Evolutionary conservation across 345 rosid genomes (phyloP).

Genomic region (Sisymbrium altissimum): DNA sequence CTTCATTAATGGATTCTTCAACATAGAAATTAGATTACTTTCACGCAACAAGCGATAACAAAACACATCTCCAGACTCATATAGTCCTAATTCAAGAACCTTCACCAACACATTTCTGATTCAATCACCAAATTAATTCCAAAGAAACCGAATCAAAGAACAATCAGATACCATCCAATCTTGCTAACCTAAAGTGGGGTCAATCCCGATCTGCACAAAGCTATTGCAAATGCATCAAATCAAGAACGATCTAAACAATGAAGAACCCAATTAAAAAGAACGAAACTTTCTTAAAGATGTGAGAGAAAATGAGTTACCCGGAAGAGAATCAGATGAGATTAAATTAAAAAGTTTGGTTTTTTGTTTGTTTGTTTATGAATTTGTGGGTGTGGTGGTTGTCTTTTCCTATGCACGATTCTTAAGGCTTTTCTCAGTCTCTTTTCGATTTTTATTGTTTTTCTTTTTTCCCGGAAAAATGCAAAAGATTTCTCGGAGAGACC

Average conservation of each 20-base stretch:
- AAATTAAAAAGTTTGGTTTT: background rate
- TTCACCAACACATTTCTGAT: background rate
- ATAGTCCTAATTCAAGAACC: background rate
- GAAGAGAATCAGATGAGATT: background rate
- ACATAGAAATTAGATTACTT: background rate
- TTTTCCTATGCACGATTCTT: background rate
- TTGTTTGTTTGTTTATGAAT: background rate
- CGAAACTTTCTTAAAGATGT: background rate
- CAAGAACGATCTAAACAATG: constrained; percentile 14
- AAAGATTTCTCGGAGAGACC: background rate
- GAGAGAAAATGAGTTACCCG: constrained; percentile 17
- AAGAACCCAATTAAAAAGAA: background rate
- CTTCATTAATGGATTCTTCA: background rate
- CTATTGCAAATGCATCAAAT: constrained; percentile 14
- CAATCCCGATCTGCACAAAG: constrained; percentile 8
- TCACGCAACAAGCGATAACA: background rate
- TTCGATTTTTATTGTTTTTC: background rate
- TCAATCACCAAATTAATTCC: constrained; percentile 4
- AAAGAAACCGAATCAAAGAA: background rate
- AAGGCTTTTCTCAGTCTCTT: constrained; percentile 4
- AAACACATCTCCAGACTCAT: background rate
- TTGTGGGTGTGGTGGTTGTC: constrained; percentile 14
- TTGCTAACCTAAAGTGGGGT: constrained; percentile 18
- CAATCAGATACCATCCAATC: constrained; percentile 6
- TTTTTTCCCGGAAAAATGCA: background rate